Evolutionary conservation across 164 flowering plant genomes (phyloP).

Genomic region (Cinnamomum micranthum): DNA sequence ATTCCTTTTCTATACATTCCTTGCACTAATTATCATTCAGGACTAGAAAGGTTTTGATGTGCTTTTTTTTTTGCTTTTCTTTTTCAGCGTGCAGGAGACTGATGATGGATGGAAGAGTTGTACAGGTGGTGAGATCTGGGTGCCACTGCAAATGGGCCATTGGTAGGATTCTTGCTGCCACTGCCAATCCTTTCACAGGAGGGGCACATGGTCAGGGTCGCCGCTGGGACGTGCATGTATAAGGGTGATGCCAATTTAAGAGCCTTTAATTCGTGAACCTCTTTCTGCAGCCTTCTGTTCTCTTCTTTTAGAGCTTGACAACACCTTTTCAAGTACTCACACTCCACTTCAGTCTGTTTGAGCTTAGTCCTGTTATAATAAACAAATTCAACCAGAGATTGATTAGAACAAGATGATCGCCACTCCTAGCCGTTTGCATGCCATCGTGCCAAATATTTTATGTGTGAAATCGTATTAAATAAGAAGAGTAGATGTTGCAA

Average conservation of each 20-base stretch:
- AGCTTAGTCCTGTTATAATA: slow-evolving; percentile 63
- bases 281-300: slow-evolving; percentile 70
- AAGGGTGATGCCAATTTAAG: slow-evolving; percentile 57
- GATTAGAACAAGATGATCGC: not conserved
- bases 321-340: slow-evolving; percentile 78
- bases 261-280: slow-evolving; percentile 72
- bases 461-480: no score
- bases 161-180: slow-evolving; percentile 20
- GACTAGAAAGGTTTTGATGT: no score
- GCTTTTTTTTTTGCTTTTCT: no score
- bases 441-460: not conserved
- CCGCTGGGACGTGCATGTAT: slow-evolving; percentile 47
- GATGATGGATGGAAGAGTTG: slow-evolving; percentile 47
- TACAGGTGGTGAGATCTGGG: slow-evolving; percentile 47
- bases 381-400: not conserved
- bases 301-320: slow-evolving; percentile 74
- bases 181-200: slow-evolving; percentile 43
- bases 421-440: not conserved
- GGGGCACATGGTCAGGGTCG: slow-evolving; percentile 55
- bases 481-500: not conserved
- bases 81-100: no score
- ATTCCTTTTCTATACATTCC: no score
- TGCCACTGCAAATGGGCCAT: slow-evolving; percentile 32
- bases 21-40: no score
- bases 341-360: slow-evolving; percentile 88